Base-by-base conservation (phyloP, 1,284 basidiomycete genomes). In the Ceratobasidium sp. region DNA sequence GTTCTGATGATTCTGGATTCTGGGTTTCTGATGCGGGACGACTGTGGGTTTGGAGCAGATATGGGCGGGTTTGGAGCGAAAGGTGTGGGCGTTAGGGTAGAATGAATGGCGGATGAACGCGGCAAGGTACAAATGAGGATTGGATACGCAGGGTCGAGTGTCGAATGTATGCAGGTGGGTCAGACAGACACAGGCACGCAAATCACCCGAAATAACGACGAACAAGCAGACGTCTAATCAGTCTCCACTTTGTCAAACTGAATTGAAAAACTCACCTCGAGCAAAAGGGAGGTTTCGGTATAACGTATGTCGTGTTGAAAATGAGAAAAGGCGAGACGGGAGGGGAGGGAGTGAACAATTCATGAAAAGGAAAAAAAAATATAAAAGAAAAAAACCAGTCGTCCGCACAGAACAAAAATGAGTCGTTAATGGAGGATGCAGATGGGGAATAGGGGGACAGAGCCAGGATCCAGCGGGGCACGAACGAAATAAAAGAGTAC, bases 1-100 rank as follows among this genome's bases (percentile, higher is more conserved):
- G 18, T 8, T 45, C 16, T 18, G 6, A 18, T 36, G 53, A 26
- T 41, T 59, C 39, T 18, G 28, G 53, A 28, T 53, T 48, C 46
- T 48, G 46, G 46, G 53, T 18, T 55, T 59, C 34, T 43, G 57
- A 39, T 59, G 57, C 57, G 57, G 53, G 57, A 39, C 57, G 57
- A 30, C 36, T 41, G 36, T 3, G 5, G n/a, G 36, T 6, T 39
- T 39, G 6, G 14, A 14, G 8, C 8, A 39, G 36, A 6, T 6
- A 39, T 39, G 36, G 6, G 36, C 6, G 36, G 14, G 36, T 6
- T 59, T 34, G 36, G 18, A 45, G 8, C 8, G 10, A 18, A 45
- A n/a, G 18, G 4, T 18, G 16, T 18, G 43, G 53, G 30, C 14
- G 18, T 36, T n/a, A 4, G 6, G 4, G 30, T 14, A 18, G 30